Evolutionary conservation across 108 stramenopile species (phyloP), one percentile per base, ranked within the genome.

Genomic region (Mayamaea pseudoterrestris): DNA sequence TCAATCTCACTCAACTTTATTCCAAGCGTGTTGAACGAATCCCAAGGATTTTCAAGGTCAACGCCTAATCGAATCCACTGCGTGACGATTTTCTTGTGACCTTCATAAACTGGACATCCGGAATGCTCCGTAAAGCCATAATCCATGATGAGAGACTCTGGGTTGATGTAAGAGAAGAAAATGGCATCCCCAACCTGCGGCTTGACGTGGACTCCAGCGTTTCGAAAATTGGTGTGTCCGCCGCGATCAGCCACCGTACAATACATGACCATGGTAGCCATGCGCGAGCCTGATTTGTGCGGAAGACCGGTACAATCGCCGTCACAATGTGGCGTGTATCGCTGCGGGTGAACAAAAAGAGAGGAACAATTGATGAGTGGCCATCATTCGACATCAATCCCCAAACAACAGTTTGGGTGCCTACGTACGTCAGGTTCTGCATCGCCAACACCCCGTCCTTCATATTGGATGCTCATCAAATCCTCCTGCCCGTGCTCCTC

Each of bases 61-160:
- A 97, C 96, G 41, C 93, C 93, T 27, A 69, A 57, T 43, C 96
- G 71, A 49, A 97, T 79, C 96, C 96, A 97, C 65, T 95, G 84
- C 2, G 96, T 97, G 7, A 94, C 68, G 37, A 73, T 68, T 0
- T 30, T 84, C 64, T 95, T 95, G 12, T 68, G 61, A 4, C 94
- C 94, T 56, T 83, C 77, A 36, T 83, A 28, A 8, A 93, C 89
- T 0, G 94, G 90, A 35, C 94, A 93, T 30, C 90, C 91, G 22
- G 60, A 64, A 60, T 95, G 94, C 28, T 84, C 58, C 11, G 90
- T 93, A 24, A 65, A 74, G 4, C 80, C 78, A 32, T 51, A 47
- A 35, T 93, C 92, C 41, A 73, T 78, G 32, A 30, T 14, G 11
- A 36, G 57, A 12, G 80, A 78, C 30, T 66, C 65, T 5, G 72